Evolutionary conservation across 2,329 filamentous ascomycete species (phyloP), one percentile per base, ranked within the genome.

Genomic region (Neofusicoccum laricinum): DNA sequence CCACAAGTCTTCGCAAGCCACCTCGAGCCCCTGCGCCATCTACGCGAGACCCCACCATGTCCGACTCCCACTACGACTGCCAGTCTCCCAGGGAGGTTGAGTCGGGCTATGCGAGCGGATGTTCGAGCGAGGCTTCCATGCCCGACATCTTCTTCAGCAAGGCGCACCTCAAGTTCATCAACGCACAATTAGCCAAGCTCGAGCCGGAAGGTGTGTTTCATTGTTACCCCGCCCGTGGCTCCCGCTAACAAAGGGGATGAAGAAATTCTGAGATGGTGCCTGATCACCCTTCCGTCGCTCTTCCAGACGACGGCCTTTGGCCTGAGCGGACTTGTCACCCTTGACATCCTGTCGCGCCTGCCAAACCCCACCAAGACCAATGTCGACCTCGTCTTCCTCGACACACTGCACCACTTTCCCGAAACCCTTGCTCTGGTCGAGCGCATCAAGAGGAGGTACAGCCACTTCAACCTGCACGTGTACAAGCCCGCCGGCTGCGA

Each of bases 261-360:
- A 85, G 94, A 97, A 69, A 90, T 98, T 71, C 86, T 99, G 66
- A 90, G 88, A 80, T 97, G 96, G 90, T 92, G 90, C 84, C 90
- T 94, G 75, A 89, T 91, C 71, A 90, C 94, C 71, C 90, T 99
- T 72, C 95, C 95, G 72, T 90, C 90, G 75, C 87, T 98, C 49
- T 97, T 76, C 69, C 81, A 83, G 68, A 82, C 81, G 2, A 83
- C 81, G 4, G 81, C 81, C 17, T 82, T 84, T 71, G 81, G 81
- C 63, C 73, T 83, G 55, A 82, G 80, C 63, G 81, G 81, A 36
- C 77, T 84, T 12, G 81, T 82, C 15, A 82, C 82, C 75, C 72
- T 85, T 77, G 72, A 88, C 79, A 77, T 95, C 87, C 85, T 95
- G 41, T 90, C 90, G 68, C 90, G 90, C 79, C 84, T 95, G 64